A percentile compares a stretch with the other conserved stretches of the same genome.
phyloP scores from a whole-genome alignment of 176 grass and related monocot species.

The Microstegium vimineum region DNA sequence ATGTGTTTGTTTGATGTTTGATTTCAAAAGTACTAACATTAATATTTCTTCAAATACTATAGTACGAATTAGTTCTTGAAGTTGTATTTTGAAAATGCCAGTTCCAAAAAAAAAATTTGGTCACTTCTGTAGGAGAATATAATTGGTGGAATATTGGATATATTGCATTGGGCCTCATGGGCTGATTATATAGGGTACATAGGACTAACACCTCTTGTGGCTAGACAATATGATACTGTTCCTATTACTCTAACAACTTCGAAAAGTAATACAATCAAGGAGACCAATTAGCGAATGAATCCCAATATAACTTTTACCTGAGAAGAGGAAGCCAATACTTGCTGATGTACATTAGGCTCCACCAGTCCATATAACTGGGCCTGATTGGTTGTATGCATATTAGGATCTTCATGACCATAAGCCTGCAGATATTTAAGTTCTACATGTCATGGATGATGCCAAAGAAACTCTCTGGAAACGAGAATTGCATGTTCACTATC shows the following conservation, averaged over 20 bases:
- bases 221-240: no score
- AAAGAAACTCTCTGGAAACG: neutral
- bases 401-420: constrained; percentile 40
- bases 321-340: constrained; percentile 44
- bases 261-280: neutral
- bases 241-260: no score
- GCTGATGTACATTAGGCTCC: constrained; percentile 42
- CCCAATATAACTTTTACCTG: constrained; percentile 30
- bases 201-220: no score
- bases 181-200: no score
- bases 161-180: no score
- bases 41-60: neutral
- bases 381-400: constrained; percentile 40
- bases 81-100: neutral
- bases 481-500: neutral
- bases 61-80: neutral
- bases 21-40: neutral
- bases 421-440: constrained; percentile 19
- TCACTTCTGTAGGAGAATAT: no score
- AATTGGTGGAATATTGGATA: no score
- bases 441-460: neutral
- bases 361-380: constrained; percentile 39
- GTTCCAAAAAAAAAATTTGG: neutral
- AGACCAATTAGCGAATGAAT: neutral
- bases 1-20: no score